Evolutionary conservation across 495 filamentous ascomycete species (phyloP), one percentile per base, ranked within the genome.

Genomic region (Trichoderma virens): DNA sequence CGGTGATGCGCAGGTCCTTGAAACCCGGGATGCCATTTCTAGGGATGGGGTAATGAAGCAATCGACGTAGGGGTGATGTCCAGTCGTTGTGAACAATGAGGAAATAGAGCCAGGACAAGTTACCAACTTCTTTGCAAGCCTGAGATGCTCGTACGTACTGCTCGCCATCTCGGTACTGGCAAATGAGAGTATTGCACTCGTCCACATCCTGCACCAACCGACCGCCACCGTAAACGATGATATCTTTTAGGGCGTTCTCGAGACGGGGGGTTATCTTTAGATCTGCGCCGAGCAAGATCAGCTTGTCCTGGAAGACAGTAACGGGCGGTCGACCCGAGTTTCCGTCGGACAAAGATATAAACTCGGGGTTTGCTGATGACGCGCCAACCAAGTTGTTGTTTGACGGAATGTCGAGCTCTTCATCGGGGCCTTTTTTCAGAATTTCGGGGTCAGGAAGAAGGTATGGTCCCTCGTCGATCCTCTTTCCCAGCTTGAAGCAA

Each of bases 71-170:
- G 7, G 94, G 93, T 18, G 86, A 90, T 2, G 90, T 93, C 88
- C 91, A 99, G 60, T 85, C 81, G 70, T 96, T 90, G 70, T 90
- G 85, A 2, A 89, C 91, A 71, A 98, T 94, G 38, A 98, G 74
- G 74, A 93, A 84, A 70, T 94, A 98, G 0, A 99, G 77, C 94
- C 94, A 99, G 3, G 91, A 85, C 20, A 98, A 80, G 73, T 93
- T 98, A 9, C 93, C 94, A 59, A 98, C 91, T 43, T 90, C 85
- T 66, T 93, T 94, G 25, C 86, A 82, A 35, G 79, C 73, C 64
- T 86, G 84, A 3, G 91, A 87, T 3, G 94, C 93, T 23, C 82
- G 80, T 43, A 89, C 73, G 71, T 96, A 99, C 47, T 93, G 82
- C 23, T 80, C 69, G 4, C 92, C 92, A 38, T 94, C 90, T 59